These are phyloP conservation scores for Elsinoe necatrix DNA, from an alignment of 2,329 filamentous ascomycete genomes.

Conservation along the genomic window DNA sequence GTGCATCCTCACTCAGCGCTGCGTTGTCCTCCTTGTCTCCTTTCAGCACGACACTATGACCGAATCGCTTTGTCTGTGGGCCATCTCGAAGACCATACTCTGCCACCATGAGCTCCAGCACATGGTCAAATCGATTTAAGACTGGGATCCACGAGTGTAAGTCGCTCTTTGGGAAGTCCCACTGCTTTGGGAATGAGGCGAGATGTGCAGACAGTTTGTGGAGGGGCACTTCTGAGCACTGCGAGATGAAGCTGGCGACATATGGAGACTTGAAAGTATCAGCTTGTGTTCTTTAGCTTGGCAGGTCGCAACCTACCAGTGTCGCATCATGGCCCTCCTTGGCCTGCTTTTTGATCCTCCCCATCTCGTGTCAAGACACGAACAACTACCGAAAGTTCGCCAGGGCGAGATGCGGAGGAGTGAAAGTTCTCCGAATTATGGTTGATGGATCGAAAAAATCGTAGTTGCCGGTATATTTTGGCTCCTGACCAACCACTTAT, in stretches of 20 bases:
- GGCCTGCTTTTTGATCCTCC: conserved; percentile 49
- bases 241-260: conserved; percentile 70
- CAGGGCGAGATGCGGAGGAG: not conserved
- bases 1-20: conserved; percentile 29
- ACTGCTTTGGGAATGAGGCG: conserved; percentile 71
- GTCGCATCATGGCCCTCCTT: conserved; percentile 47
- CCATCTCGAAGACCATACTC: conserved; percentile 73
- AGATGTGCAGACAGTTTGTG: conserved; percentile 71
- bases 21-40: conserved; percentile 44
- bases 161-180: conserved; percentile 93
- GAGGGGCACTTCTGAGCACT: conserved; percentile 59
- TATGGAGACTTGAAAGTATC: conserved; percentile 62
- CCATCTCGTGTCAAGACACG: conserved; percentile 31
- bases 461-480: not conserved
- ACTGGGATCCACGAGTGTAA: conserved; percentile 97
- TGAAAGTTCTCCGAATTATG: not conserved
- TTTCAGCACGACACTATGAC: conserved; percentile 54
- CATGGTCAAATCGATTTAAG: conserved; percentile 83
- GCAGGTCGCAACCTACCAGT: conserved; percentile 31
- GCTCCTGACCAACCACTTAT: not conserved
- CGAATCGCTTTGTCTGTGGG: conserved; percentile 71
- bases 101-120: conserved; percentile 72
- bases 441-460: not conserved
- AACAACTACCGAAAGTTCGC: conserved; percentile 4
- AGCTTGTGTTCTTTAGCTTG: conserved; percentile 7